A percentile compares a stretch with the other conserved stretches of the same genome.
phyloP scores from a whole-genome alignment of 768 basidiomycete genomes.

The Austroboletus festivus region DNA sequence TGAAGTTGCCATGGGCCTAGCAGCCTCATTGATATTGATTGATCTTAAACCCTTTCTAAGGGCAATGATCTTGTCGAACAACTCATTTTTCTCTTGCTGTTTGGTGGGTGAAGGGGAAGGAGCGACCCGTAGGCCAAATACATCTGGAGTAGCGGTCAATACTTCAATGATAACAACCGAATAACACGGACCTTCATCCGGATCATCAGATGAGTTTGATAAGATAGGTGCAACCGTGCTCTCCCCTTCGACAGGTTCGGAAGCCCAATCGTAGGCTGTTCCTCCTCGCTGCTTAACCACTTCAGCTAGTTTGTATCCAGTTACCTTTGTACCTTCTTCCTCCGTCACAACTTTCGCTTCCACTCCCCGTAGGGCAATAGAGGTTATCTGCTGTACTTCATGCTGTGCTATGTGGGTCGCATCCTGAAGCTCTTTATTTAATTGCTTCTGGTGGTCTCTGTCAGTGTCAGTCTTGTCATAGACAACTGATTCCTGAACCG shows the following conservation, averaged over 20 bases:
- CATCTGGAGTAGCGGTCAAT: slow-evolving; percentile 41
- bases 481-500: slow-evolving; percentile 14
- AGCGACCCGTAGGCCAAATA: slow-evolving; percentile 49
- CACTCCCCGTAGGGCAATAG: neutral
- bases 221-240: neutral
- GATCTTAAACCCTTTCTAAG: slow-evolving; percentile 61
- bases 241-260: slow-evolving; percentile 1
- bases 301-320: slow-evolving; percentile 1
- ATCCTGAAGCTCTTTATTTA: slow-evolving; percentile 8
- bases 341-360: neutral
- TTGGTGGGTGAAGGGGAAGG: slow-evolving; percentile 33
- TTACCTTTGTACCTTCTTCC: neutral
- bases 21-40: slow-evolving; percentile 54
- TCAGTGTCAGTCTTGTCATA: slow-evolving; percentile 31
- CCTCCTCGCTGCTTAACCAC: neutral
- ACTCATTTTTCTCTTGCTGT: slow-evolving; percentile 40
- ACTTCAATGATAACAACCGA: neutral
- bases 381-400: slow-evolving; percentile 1
- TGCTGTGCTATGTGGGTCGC: neutral
- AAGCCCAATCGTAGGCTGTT: neutral
- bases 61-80: slow-evolving; percentile 48
- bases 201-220: neutral
- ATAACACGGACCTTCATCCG: slow-evolving; percentile 25
- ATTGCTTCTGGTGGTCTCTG: slow-evolving; percentile 17
- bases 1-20: slow-evolving; percentile 39